Evolutionary conservation across 345 rosid genomes (phyloP).

Genomic region (Boechera divaricarpa): DNA sequence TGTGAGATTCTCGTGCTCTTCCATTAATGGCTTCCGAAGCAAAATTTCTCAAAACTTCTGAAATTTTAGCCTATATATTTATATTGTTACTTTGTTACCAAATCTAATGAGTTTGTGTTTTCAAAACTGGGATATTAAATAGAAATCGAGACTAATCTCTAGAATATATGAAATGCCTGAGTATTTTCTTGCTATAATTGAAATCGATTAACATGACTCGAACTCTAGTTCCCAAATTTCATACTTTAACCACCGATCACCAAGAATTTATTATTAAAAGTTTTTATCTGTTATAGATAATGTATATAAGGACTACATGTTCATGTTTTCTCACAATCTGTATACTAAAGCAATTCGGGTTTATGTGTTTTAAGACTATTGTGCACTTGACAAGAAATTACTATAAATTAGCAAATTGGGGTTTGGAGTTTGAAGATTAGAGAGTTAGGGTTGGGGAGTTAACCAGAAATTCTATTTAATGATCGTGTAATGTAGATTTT

Average conservation of each 20-base stretch:
- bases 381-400: too few species aligned
- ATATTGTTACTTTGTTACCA: background rate
- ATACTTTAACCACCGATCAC: too few species aligned
- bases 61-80: background rate
- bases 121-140: background rate
- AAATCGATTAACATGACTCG: too few species aligned
- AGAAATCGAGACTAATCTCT: background rate
- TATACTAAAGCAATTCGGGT: too few species aligned
- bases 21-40: conserved; percentile 26
- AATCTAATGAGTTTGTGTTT: background rate
- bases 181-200: background rate
- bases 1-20: conserved; percentile 35
- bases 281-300: too few species aligned
- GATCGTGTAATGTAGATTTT: background rate
- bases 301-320: too few species aligned
- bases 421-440: background rate
- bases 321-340: too few species aligned
- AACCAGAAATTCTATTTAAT: background rate
- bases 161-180: background rate
- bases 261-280: too few species aligned
- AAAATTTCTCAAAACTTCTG: background rate
- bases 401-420: too few species aligned
- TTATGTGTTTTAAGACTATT: too few species aligned
- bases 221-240: too few species aligned
- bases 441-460: background rate